Base-by-base conservation (phyloP, 2,329 filamentous ascomycete genomes). In the Atkinsonella hypoxylon region DNA sequence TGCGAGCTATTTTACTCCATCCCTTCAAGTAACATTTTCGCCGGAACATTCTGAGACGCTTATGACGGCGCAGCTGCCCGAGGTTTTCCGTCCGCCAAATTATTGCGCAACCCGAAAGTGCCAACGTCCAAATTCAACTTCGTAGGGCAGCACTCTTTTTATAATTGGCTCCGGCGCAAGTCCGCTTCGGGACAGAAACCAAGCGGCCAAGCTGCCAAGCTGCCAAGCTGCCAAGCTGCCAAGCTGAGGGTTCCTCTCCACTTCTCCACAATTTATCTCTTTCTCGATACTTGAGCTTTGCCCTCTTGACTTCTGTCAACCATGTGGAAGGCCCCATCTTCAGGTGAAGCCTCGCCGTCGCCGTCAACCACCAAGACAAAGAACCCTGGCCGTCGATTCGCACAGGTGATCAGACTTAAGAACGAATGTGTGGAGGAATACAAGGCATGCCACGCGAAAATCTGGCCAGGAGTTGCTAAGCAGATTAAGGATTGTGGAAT, bases 401-500 rank as follows among this genome's bases (percentile, higher is more conserved):
- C 77, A 39, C 86, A 89, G 66, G 83, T 88, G 56, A 75, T 90
- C 49, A 82, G 80, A 61, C 75, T 91, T 51, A 85, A 82, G 66
- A 79, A 80, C 12, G 79, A 84, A 55, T 77, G 71, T 54, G 69
- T 85, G 13, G 75, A 77, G 20, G 77, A 81, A 56, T 91, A 90
- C 70, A 89, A 87, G 64, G 75, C 82, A 59, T 82, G 79, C 55
- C 87, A 90, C 62, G 81, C 79, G 7, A 75, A 74, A 4, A 84
- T 89, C 0, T 91, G 86, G 87, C 85, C 85, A 6, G 83, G 86
- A 58, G 85, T 93, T 1, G 68, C 87, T 34, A 75, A 80, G 63
- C 83, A 89, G 68, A 89, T 91, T 61, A 81, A 82, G 62, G 78
- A 82, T 40, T 87, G 82, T 64, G 85, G 85, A 57, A 87, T 91